phyloP scores from a whole-genome alignment of 345 rosid species.

The Bretschneidera sinensis region DNA sequence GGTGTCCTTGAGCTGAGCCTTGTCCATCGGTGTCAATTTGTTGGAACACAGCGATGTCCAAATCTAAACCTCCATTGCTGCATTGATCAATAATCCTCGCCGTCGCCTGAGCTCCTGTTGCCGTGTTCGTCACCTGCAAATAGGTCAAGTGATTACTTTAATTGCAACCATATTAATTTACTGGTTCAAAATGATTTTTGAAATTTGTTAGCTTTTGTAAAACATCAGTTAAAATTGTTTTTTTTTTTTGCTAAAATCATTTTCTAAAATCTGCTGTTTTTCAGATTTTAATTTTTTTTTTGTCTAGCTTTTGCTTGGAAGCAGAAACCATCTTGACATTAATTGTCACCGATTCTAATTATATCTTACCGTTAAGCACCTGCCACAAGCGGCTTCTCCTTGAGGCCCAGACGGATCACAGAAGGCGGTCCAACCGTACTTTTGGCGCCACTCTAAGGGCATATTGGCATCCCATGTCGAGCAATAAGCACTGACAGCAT shows the following conservation, averaged over 20 bases:
- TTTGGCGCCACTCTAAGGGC: conserved; percentile 49
- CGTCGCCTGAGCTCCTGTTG: conserved; percentile 35
- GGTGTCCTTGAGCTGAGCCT: conserved; percentile 48
- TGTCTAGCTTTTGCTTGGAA: too few species aligned
- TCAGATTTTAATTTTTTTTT: too few species aligned
- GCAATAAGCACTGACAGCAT: conserved; percentile 42
- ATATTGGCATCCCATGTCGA: conserved; percentile 52
- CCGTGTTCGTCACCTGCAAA: conserved; percentile 48
- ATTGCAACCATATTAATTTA: too few species aligned
- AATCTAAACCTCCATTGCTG: conserved; percentile 53
- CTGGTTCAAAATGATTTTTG: too few species aligned
- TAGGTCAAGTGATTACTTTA: too few species aligned
- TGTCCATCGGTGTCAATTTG: conserved; percentile 40
- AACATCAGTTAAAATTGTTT: too few species aligned
- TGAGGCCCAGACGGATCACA: conserved; percentile 49
- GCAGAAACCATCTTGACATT: too few species aligned
- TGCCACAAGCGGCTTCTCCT: conserved; percentile 50
- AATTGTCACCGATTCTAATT: too few species aligned
- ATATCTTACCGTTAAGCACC: conserved; percentile 48
- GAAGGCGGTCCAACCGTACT: conserved; percentile 57
- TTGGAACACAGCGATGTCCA: conserved; percentile 42
- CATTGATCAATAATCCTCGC: conserved; percentile 72
- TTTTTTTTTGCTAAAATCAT: too few species aligned
- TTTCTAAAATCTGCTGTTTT: too few species aligned
- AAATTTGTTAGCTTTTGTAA: too few species aligned